Evolutionary conservation across 768 basidiomycete species (phyloP), one percentile per base, ranked within the genome.

Genomic region (Lactifluus subvellereus): DNA sequence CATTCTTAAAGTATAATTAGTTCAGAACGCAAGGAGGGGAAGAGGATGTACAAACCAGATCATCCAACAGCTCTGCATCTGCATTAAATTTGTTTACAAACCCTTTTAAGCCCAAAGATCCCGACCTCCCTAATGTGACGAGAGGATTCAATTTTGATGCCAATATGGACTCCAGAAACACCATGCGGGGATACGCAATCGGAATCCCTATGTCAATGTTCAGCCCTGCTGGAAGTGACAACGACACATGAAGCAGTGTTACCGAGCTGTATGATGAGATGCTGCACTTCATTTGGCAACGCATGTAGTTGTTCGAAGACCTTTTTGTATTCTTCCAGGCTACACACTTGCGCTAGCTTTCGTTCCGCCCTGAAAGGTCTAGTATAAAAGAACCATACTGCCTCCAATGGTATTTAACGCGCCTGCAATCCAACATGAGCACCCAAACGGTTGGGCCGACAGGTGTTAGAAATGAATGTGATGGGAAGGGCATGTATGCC

Each of bases 41-140:
- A 45, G 33, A 43, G 11, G 30, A 43, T 10, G 18, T 50, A 43
- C 22, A 20, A 65, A 88, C 89, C 74, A 95, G 77, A 75, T 99
- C 96, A 74, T 98, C 96, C 59, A 98, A 80, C 33, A 99, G 76
- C 74, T 98, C 97, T 0, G 94, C 90, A 49, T 91, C 90, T n/a
- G 83, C 83, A 73, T 94, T 94, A 74, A 94, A 94, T 71, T 91
- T 89, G 71, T 95, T 93, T 37, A 91, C 86, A 68, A 95, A 89
- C 13, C 91, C 88, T 35, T 82, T 82, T 48, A 93, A 72, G 20
- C 88, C 88, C 55, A 89, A 64, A 0, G 82, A 77, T 9, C 89
- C 89, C 48, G 77, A 76, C 71, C 84, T 82, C 8, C 88, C 89
- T 8, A 98, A 77, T 4, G 85, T 81, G 42, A 88, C 82, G 49